Conservation (phyloP, 2,329 filamentous ascomycete genomes). For the Trichoderma citrinoviride region DNA sequence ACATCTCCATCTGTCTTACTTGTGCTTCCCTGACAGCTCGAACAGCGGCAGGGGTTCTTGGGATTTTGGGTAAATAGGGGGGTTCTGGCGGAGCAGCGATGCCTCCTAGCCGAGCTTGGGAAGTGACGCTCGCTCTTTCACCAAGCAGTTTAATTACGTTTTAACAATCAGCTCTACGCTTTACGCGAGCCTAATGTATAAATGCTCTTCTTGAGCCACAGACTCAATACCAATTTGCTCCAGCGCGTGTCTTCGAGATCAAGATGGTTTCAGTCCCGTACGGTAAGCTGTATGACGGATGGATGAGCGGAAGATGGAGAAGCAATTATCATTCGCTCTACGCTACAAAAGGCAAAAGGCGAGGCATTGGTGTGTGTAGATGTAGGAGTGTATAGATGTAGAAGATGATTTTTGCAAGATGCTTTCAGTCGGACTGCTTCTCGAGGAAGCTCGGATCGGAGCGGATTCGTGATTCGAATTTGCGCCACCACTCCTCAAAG, state of each 20-base stretch:
- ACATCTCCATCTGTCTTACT: not conserved
- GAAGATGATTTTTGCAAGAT: not conserved
- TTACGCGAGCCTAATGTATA: not conserved
- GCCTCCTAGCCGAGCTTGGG: not conserved
- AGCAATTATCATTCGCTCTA: not conserved
- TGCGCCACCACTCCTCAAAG: slow-evolving; percentile 97
- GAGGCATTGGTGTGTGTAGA: not conserved
- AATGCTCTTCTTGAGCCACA: not conserved
- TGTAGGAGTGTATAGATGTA: not conserved
- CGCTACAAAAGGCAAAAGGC: not conserved
- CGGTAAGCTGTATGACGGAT: not conserved
- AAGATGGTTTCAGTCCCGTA: not conserved
- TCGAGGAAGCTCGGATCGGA: slow-evolving; percentile 88
- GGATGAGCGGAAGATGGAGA: not conserved
- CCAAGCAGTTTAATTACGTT: not conserved
- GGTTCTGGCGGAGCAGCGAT: not conserved
- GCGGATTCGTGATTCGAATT: slow-evolving; percentile 86
- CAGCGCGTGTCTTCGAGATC: not conserved
- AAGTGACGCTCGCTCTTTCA: not conserved
- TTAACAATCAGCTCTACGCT: not conserved
- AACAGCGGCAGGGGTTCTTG: not conserved
- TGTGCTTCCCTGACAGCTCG: not conserved
- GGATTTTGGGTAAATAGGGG: slow-evolving; percentile 4
- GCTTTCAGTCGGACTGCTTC: slow-evolving; percentile 42
- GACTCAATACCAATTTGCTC: not conserved